These are phyloP conservation scores for Debaryomyces maramus DNA, from an alignment of 805 yeast genomes.

Conservation along the genomic window DNA sequence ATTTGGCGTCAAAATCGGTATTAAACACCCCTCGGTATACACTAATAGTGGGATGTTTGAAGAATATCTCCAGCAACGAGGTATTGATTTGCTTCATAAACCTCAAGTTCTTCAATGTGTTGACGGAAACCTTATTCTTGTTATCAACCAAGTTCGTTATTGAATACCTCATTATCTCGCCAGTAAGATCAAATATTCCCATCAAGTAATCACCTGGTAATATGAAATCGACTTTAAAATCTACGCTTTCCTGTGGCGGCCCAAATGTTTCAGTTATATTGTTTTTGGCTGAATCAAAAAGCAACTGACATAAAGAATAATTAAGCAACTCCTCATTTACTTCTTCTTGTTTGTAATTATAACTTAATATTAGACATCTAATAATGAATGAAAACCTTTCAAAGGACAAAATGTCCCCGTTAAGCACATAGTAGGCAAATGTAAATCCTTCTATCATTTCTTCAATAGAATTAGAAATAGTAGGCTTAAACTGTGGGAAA, in stretches of 20 bases:
- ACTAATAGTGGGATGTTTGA: constrained; percentile 17
- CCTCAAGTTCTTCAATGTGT: constrained; percentile 12
- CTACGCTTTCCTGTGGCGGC: constrained; percentile 4
- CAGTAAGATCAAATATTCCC: constrained; percentile 44
- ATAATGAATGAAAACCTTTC: constrained; percentile 10
- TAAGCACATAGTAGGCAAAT: constrained; percentile 18
- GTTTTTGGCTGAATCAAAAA: constrained; percentile 1
- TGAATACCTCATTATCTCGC: constrained; percentile 42
- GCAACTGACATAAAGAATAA: background rate
- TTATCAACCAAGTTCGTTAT: constrained; percentile 25
- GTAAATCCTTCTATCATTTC: constrained; percentile 29
- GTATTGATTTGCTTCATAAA: constrained; percentile 18
- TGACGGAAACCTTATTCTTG: constrained; percentile 11
- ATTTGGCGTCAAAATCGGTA: constrained; percentile 12
- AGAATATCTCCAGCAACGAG: constrained; percentile 11
- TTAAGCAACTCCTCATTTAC: constrained; percentile 10
- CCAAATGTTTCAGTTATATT: background rate
- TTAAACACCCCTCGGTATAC: constrained; percentile 18
- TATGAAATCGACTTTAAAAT: constrained; percentile 9
- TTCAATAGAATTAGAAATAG: constrained; percentile 24
- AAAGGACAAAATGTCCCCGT: constrained; percentile 13
- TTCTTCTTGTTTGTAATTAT: constrained; percentile 16
- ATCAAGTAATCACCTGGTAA: constrained; percentile 33
- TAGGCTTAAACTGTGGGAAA: constrained; percentile 15
- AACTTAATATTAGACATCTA: constrained; percentile 1